Evolutionary conservation across 2,329 filamentous ascomycete species (phyloP), one percentile per base, ranked within the genome.

Genomic region (Aspergillus proliferans): DNA sequence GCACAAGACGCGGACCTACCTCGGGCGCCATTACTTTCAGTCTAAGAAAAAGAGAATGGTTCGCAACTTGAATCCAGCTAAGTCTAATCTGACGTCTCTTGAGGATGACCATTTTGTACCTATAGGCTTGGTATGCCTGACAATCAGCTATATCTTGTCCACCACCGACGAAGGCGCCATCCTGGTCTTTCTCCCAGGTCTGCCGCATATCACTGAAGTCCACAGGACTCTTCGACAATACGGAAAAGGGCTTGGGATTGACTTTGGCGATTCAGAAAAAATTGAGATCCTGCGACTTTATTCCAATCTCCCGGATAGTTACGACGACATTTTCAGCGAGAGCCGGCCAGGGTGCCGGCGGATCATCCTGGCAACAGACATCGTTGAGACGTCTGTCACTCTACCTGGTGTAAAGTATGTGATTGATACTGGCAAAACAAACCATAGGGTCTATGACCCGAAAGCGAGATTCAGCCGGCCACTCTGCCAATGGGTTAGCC

Each of bases 341-440:
- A 54, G 71, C 2, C 67, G 71, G 3, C 45, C 52, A 18, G 73
- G 71, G 14, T 69, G 68, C 43, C 69, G 77, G 40, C 75, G 76
- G 52, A 69, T 79, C 28, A 74, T 79, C 30, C 60, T 79, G 7
- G 67, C 74, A 3, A 79, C 76, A 0, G 76, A 77, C 47, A 74
- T 79, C 49, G 75, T 74, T 6, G 76, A 79, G 55, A 76, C 74
- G 0, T 76, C 72, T 3, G 61, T 79, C 38, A 79, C 76, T 5
- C 71, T 79, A n/a, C 70, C 75, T 7, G 76, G 78, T 51, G 74
- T 79, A 18, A 69, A 69, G 47, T 73, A 71, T 55, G 74, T 80
- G 2, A 62, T 80, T 30, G 77, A 80, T 51, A 63, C 66, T 14
- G 77, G 77, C 44, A 76, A 71, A 54, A 52, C 67, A 10, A 64